These are phyloP conservation scores for Penicillium concentricum DNA, from an alignment of 2,329 filamentous ascomycete genomes.

Conservation along the genomic window DNA sequence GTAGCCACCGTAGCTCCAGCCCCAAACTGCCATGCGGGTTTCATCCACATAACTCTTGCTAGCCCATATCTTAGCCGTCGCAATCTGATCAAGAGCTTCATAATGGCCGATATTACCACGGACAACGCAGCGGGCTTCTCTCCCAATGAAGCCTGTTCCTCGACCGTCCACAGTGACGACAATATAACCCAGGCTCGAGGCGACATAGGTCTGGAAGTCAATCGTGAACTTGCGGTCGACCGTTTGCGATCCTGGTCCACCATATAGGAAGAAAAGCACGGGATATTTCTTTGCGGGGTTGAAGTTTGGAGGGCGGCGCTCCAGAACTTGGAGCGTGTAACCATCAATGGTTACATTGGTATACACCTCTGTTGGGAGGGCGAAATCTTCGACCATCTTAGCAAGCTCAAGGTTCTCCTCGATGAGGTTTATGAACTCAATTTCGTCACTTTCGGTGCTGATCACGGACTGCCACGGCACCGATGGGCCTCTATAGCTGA, in stretches of 20 bases:
- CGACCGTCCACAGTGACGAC: slow-evolving; percentile 93
- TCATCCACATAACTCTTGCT: slow-evolving; percentile 79
- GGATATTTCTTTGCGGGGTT: slow-evolving; percentile 81
- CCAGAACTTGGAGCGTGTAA: slow-evolving; percentile 69
- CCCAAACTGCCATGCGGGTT: slow-evolving; percentile 87
- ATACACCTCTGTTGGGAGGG: slow-evolving; percentile 79
- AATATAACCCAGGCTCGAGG: slow-evolving; percentile 81
- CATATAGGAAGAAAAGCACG: slow-evolving; percentile 92
- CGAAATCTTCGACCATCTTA: slow-evolving; percentile 68
- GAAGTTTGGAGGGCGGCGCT: slow-evolving; percentile 88
- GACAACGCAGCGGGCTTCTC: slow-evolving; percentile 76
- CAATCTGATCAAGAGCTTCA: slow-evolving; percentile 89
- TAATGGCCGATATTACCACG: slow-evolving; percentile 80
- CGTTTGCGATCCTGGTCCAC: slow-evolving; percentile 86
- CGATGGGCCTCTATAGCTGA: slow-evolving; percentile 78
- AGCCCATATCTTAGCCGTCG: slow-evolving; percentile 80
- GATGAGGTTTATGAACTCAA: slow-evolving; percentile 66
- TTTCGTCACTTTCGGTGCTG: slow-evolving; percentile 70
- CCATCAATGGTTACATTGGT: slow-evolving; percentile 82
- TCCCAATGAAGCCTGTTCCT: slow-evolving; percentile 87
- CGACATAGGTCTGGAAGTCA: slow-evolving; percentile 88
- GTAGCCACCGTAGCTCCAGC: slow-evolving; percentile 97
- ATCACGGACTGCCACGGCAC: slow-evolving; percentile 91
- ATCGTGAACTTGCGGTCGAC: slow-evolving; percentile 78
- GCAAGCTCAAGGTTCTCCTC: slow-evolving; percentile 75